Evolutionary conservation across 1,284 basidiomycete genomes (phyloP).

Genomic region (Austroboletus niveus): DNA sequence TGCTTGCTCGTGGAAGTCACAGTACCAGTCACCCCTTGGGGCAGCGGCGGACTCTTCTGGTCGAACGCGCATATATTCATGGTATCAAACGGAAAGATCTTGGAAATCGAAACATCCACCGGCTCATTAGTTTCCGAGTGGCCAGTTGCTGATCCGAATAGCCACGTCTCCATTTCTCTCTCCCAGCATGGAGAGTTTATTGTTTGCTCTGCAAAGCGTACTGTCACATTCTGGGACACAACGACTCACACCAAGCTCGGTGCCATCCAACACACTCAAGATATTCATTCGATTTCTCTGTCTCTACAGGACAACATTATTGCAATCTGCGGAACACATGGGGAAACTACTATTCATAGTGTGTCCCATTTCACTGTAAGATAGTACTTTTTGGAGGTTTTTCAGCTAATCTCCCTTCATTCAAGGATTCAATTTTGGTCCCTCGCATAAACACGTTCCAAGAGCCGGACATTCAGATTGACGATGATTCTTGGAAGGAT

Average conservation of each 20-base stretch:
- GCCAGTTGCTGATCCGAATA: neutral
- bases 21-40: neutral
- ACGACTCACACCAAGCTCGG: neutral
- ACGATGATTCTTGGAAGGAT: neutral
- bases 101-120: neutral
- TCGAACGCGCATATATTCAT: neutral
- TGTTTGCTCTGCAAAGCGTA: neutral
- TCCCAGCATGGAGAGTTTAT: neutral
- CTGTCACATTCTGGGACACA: neutral
- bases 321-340: neutral
- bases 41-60: constrained; percentile 1
- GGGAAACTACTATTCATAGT: neutral
- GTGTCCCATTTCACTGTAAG: constrained; percentile 1
- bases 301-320: constrained; percentile 1
- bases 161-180: neutral
- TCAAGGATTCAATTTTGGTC: neutral
- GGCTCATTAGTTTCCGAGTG: neutral
- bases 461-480: constrained; percentile 1
- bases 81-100: neutral
- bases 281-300: neutral
- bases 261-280: neutral
- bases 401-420: too few species aligned
- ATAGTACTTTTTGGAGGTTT: neutral
- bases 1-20: neutral
- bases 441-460: neutral